phyloP scores from a whole-genome alignment of 2,329 filamentous ascomycete genomes.

The Trichoderma harzianum region DNA sequence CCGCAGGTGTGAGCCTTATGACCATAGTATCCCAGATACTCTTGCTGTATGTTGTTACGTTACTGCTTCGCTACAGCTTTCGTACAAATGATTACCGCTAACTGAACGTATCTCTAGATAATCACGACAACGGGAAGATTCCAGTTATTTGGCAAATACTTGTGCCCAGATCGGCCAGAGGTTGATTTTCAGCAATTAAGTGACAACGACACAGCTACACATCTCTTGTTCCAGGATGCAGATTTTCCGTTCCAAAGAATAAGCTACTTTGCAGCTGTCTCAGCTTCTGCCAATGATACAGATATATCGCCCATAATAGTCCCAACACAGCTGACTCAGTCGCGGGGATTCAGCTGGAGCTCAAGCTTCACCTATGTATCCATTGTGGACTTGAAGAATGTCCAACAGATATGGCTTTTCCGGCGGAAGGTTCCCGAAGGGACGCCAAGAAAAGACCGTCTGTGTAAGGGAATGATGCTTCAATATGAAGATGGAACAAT shows the following conservation, averaged over 20 bases:
- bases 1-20: background rate
- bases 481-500: background rate
- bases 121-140: background rate
- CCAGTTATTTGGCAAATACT: background rate
- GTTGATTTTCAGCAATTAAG: background rate
- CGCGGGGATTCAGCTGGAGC: background rate
- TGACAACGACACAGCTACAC: background rate
- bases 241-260: background rate
- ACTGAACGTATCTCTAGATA: background rate
- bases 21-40: background rate
- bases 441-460: background rate
- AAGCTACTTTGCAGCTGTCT: background rate
- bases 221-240: background rate
- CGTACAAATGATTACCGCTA: background rate
- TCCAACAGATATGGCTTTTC: background rate
- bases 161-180: background rate
- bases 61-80: background rate
- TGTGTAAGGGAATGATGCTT: background rate
- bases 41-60: background rate
- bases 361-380: background rate
- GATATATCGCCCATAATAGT: background rate
- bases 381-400: background rate
- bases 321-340: background rate
- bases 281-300: background rate
- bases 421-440: background rate